A percentile compares a stretch with the other conserved stretches of the same genome.
These are phyloP conservation scores for Spinacia oleracea DNA, from an alignment of 179 eudicot species.

Conservation along the genomic window DNA sequence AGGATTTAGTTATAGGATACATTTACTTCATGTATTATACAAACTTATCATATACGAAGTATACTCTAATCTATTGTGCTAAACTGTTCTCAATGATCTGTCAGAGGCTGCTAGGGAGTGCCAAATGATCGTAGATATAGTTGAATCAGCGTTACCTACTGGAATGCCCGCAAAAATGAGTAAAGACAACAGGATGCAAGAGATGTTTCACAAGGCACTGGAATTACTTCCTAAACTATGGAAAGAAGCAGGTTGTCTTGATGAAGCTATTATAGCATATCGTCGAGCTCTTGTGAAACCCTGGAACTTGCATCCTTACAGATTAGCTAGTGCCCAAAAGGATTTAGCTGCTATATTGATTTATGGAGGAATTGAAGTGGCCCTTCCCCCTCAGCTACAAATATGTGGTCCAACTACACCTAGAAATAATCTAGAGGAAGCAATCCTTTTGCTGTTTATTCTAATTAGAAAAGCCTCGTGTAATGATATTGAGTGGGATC, in stretches of 20 bases:
- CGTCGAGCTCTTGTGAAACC: slow-evolving; percentile 70
- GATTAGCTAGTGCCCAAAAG: slow-evolving; percentile 68
- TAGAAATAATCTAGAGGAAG: slow-evolving; percentile 67
- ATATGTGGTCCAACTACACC: slow-evolving; percentile 50
- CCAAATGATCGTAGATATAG: slow-evolving; percentile 62
- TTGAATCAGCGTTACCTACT: slow-evolving; percentile 80
- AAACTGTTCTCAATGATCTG: slow-evolving; percentile 11
- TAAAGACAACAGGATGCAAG: slow-evolving; percentile 66
- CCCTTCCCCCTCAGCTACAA: slow-evolving; percentile 50
- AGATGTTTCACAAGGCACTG: slow-evolving; percentile 81
- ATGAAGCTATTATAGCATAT: slow-evolving; percentile 75
- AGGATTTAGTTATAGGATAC: neutral
- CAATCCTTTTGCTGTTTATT: slow-evolving; percentile 67
- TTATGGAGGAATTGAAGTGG: slow-evolving; percentile 75
- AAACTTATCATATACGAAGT: neutral
- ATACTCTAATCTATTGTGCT: slow-evolving; percentile 6
- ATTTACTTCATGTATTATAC: neutral
- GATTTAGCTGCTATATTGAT: slow-evolving; percentile 67
- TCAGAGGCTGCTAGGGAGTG: slow-evolving; percentile 90
- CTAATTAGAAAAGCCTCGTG: slow-evolving; percentile 55
- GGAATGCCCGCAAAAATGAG: slow-evolving; percentile 56
- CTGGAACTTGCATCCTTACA: slow-evolving; percentile 66
- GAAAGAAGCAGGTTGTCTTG: slow-evolving; percentile 62
- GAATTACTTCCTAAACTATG: slow-evolving; percentile 85
- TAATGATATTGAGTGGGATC: slow-evolving; percentile 72